Percentiles rank a stretch among this genome's conserved stretches.
phyloP scores from a whole-genome alignment of 1,284 basidiomycete genomes.

The Puccinia hordei region DNA sequence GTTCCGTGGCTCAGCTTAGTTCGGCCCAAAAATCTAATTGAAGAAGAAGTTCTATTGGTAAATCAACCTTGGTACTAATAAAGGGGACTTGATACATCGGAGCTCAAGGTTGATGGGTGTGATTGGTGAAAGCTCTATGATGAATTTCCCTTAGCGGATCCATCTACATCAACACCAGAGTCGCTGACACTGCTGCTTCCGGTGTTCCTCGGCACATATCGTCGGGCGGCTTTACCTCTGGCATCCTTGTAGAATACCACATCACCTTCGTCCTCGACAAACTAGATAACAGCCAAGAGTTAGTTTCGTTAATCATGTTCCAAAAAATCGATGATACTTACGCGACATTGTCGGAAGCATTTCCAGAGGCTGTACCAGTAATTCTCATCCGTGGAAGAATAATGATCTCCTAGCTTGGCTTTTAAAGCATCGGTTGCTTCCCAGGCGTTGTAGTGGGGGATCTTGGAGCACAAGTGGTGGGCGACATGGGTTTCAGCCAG shows the following conservation, averaged over 20 bases:
- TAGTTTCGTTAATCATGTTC: background rate
- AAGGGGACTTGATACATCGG: too few species aligned
- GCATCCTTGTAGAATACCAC: slow-evolving; percentile 91
- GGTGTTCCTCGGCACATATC: slow-evolving; percentile 66
- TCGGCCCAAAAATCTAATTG: too few species aligned
- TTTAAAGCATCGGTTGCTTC: slow-evolving; percentile 88
- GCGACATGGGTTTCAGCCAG: slow-evolving; percentile 91
- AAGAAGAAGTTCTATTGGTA: too few species aligned
- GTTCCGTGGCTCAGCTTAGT: too few species aligned
- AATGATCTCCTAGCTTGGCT: slow-evolving; percentile 70
- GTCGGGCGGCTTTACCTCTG: slow-evolving; percentile 67
- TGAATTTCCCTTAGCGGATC: background rate
- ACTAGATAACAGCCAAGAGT: slow-evolving; percentile 61
- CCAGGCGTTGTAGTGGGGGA: slow-evolving; percentile 89
- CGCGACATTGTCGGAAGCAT: slow-evolving; percentile 62
- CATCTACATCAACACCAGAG: slow-evolving; percentile 53
- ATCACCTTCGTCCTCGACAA: slow-evolving; percentile 88
- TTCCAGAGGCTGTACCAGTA: slow-evolving; percentile 64
- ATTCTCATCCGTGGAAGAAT: slow-evolving; percentile 63
- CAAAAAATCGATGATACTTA: slow-evolving; percentile 52
- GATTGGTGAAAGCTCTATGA: background rate
- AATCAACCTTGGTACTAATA: too few species aligned
- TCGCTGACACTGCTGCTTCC: slow-evolving; percentile 55
- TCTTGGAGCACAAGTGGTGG: slow-evolving; percentile 88
- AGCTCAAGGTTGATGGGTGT: background rate